Conservation (phyloP, 371 early-diverging fungal species). For the Blakeslea trispora region DNA sequence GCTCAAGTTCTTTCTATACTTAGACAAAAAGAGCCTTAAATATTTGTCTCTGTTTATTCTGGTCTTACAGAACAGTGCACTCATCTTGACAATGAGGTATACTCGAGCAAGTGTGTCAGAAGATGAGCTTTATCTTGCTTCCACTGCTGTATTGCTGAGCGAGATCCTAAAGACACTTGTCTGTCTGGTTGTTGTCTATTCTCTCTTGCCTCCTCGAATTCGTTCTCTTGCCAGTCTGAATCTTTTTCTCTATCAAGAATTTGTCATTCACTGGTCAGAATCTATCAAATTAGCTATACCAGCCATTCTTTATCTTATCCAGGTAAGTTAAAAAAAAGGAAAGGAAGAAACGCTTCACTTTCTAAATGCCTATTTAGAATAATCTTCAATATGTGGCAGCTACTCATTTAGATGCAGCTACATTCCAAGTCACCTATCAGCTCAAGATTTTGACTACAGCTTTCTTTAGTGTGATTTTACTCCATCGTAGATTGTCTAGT, state of each 20-base stretch:
- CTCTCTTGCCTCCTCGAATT: conserved; percentile 5
- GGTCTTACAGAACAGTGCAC: conserved; percentile 82
- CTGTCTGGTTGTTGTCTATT: conserved; percentile 57
- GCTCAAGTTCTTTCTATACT: background rate
- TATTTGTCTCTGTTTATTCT: conserved; percentile 76
- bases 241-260: conserved; percentile 20
- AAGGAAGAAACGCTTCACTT: background rate
- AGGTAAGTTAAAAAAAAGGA: conserved; percentile 33
- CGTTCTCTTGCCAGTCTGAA: conserved; percentile 17
- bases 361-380: conserved; percentile 49
- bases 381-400: conserved; percentile 91
- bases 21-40: conserved; percentile 45
- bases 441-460: conserved; percentile 94
- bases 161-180: conserved; percentile 77
- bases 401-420: conserved; percentile 83
- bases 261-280: conserved; percentile 31
- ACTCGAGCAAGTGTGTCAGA: conserved; percentile 51
- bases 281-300: conserved; percentile 69
- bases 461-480: conserved; percentile 80
- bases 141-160: conserved; percentile 83
- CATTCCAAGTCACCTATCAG: conserved; percentile 94
- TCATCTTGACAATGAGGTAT: conserved; percentile 79
- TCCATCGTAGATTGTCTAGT: conserved; percentile 61
- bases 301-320: conserved; percentile 84
- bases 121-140: conserved; percentile 62